Base-by-base conservation (phyloP, 164 flowering plant genomes). In the Vitis rotundifolia region DNA sequence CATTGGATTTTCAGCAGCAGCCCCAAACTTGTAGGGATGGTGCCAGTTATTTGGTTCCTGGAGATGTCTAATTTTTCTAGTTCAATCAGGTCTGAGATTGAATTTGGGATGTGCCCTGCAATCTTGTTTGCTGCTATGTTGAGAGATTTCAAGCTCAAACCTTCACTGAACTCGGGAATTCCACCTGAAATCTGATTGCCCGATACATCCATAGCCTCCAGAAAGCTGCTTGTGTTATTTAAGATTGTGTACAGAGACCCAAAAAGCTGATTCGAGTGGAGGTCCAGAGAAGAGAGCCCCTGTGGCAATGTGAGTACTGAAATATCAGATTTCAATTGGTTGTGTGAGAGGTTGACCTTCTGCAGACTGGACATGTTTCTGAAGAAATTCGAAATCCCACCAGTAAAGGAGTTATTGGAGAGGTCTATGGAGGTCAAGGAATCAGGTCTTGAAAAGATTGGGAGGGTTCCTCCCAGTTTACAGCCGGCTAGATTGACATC, bases 401-500 rank as follows among this genome's bases (percentile, higher is more conserved):
- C 85, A 0, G 79, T 80, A 67, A 91, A 73, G 14, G 66, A 70
- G 77, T 94, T 94, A 58, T 90, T 82, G 3, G 99, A 92, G 44
- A 94, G 82, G 77, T 94, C 99, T 29, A 94, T 63, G 61, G 93
- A 80, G 78, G 8, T 88, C 73, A 94, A 65, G 1, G 91, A 83
- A 64, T 71, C 80, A 11, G 91, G 87, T 37, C 67, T 83, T 51
- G 85, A 56, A 60, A 94, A 89, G 50, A 52, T 79, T n/a, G 97
- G 97, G 11, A 94, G 88, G 7, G 62, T 19, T 52, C 99, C 99
- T 48, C 57, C 67, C 5, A 94, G 87, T 49, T 78, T 75, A 73
- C 99, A 94, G 18, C 97, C 93, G 22, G 99, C 99, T 63, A 94
- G 78, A 69, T 82, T 80, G 51, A 94, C 85, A 58, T 85, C 86